These are phyloP conservation scores for Didymella glomerata DNA, from an alignment of 2,329 filamentous ascomycete genomes.

Conservation along the genomic window DNA sequence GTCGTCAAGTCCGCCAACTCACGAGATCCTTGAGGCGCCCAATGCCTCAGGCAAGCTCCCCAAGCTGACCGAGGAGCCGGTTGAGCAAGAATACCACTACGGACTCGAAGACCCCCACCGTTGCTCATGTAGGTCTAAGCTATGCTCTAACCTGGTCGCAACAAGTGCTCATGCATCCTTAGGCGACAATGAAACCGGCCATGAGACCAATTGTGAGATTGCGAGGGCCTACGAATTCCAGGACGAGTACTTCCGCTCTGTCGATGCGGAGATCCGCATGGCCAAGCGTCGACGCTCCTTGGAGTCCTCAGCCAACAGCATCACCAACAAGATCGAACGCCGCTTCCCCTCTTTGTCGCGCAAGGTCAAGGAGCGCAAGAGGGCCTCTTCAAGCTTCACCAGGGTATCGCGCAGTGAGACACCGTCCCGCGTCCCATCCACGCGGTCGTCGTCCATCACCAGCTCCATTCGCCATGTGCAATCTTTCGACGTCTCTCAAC, in stretches of 20 bases:
- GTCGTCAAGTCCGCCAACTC: constrained; percentile 62
- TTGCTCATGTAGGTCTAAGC: constrained; percentile 74
- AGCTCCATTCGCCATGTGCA: constrained; percentile 60
- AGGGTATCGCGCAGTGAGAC: constrained; percentile 52
- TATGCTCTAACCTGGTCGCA: constrained; percentile 19
- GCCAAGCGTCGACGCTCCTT: constrained; percentile 66
- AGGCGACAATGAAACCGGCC: constrained; percentile 71
- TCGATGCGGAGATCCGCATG: constrained; percentile 64
- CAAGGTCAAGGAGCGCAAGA: constrained; percentile 63
- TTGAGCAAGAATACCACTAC: constrained; percentile 71
- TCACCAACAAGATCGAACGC: constrained; percentile 72
- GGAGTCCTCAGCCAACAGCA: constrained; percentile 68
- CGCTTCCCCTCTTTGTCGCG: constrained; percentile 65
- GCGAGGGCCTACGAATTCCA: constrained; percentile 69
- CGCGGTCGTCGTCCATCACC: constrained; percentile 81
- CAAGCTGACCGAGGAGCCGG: constrained; percentile 84
- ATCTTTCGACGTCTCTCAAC: constrained; percentile 50
- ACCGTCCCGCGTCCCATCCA: constrained; percentile 69
- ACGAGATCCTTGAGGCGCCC: constrained; percentile 65
- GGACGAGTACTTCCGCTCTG: constrained; percentile 68
- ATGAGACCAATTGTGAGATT: constrained; percentile 54
- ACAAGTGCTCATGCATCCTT: constrained; percentile 32
- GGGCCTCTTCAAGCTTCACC: constrained; percentile 40
- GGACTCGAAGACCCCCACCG: constrained; percentile 58
- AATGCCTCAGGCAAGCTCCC: constrained; percentile 72